These are phyloP conservation scores for Rhynchospora breviuscula DNA, from an alignment of 176 grass and related monocot genomes.

Conservation along the genomic window DNA sequence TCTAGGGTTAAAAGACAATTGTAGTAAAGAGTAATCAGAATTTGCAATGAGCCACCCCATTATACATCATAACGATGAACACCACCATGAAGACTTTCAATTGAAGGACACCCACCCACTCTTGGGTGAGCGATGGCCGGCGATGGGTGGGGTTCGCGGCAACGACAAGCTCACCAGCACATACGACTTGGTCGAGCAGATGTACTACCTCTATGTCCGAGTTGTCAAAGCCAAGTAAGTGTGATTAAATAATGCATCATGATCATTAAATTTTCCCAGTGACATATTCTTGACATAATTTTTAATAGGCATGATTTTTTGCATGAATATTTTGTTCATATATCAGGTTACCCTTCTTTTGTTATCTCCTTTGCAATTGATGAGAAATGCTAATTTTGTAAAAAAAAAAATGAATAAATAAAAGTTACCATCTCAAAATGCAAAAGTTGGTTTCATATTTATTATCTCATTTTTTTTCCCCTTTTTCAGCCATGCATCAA, in stretches of 20 bases:
- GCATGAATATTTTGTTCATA: not conserved
- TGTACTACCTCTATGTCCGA: constrained; percentile 91
- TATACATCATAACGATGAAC: constrained; percentile 22
- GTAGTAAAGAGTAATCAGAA: not conserved
- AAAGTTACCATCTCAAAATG: not conserved
- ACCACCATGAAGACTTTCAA: constrained; percentile 76
- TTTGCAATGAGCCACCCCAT: constrained; percentile 23
- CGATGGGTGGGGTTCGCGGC: constrained; percentile 43
- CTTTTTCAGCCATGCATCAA: not conserved
- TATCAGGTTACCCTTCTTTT: not conserved
- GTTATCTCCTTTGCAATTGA: not conserved
- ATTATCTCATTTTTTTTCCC: not conserved
- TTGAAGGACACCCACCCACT: constrained; percentile 84
- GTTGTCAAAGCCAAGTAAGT: constrained; percentile 70
- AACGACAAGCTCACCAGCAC: constrained; percentile 89
- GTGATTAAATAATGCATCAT: not conserved
- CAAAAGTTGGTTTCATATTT: not conserved
- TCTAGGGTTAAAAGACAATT: not conserved
- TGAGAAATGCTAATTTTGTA: not conserved
- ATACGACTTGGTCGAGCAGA: constrained; percentile 93
- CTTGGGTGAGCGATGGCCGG: constrained; percentile 79
- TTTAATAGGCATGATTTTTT: not conserved
- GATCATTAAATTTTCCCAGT: not conserved
- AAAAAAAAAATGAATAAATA: not conserved
- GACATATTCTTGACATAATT: not conserved